These are phyloP conservation scores for Phytophthora fragariaefolia DNA, from an alignment of 352 stramenopile species.

Conservation along the genomic window DNA sequence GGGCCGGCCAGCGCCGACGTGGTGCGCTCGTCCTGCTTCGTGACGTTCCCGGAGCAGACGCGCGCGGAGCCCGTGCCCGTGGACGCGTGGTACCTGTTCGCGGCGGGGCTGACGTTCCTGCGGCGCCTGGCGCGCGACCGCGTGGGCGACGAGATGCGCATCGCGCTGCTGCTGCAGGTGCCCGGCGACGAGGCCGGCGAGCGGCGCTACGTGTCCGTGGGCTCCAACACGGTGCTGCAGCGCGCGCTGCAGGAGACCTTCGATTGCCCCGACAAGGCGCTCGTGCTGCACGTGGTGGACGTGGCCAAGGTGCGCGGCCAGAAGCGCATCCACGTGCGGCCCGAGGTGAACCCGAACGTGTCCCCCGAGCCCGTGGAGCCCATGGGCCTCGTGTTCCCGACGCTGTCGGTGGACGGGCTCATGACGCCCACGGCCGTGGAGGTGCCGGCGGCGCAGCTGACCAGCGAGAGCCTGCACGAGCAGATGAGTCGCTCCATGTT, in stretches of 20 bases:
- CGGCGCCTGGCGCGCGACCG: conserved; percentile 74
- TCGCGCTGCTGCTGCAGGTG: conserved; percentile 70
- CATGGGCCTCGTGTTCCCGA: conserved; percentile 77
- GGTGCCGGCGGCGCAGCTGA: conserved; percentile 33
- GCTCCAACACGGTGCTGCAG: conserved; percentile 58
- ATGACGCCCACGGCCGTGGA: conserved; percentile 50
- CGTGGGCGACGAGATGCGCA: conserved; percentile 60
- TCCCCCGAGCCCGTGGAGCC: conserved; percentile 77
- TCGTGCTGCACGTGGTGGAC: conserved; percentile 81
- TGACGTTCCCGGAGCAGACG: conserved; percentile 81
- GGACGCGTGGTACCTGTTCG: conserved; percentile 84
- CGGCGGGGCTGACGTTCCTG: conserved; percentile 74
- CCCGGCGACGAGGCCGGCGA: conserved; percentile 31
- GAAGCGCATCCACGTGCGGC: conserved; percentile 74
- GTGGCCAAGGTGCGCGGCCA: conserved; percentile 57
- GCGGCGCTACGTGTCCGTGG: conserved; percentile 68
- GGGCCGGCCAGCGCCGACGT: conserved; percentile 72
- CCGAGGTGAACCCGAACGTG: conserved; percentile 82
- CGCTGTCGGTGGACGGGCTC: conserved; percentile 57
- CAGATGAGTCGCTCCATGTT: conserved; percentile 72
- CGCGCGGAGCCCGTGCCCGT: conserved; percentile 79
- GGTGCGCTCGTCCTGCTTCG: conserved; percentile 81
- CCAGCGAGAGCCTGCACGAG: conserved; percentile 40
- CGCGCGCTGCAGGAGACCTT: conserved; percentile 77
- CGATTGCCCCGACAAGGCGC: conserved; percentile 54